These are phyloP conservation scores for Hylodesmum podocarpum DNA, from an alignment of 306 rosid genomes.

Conservation along the genomic window DNA sequence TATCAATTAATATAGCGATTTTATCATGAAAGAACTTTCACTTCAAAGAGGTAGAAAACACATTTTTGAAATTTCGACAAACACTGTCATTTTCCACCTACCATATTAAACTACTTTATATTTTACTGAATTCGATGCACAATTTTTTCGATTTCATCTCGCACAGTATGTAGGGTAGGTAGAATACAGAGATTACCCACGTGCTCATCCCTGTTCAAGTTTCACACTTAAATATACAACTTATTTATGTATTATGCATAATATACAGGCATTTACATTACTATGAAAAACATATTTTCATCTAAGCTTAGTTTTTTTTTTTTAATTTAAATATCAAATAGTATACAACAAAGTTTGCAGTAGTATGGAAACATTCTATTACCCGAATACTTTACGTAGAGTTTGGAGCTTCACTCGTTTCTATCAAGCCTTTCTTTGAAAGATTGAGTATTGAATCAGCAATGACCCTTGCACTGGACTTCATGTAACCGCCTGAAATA, in stretches of 20 bases:
- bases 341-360: constrained; percentile 1
- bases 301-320: neutral
- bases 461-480: constrained; percentile 81
- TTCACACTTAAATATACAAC: constrained; percentile 15
- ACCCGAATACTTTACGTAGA: constrained; percentile 1
- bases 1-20: neutral
- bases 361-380: constrained; percentile 1
- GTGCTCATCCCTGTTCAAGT: neutral
- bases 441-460: constrained; percentile 89
- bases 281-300: constrained; percentile 2
- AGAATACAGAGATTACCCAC: neutral
- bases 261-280: constrained; percentile 4
- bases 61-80: neutral
- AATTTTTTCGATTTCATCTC: neutral
- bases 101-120: neutral
- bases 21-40: neutral
- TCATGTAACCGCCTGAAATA: constrained; percentile 94
- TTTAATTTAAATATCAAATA: neutral
- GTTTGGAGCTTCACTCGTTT: constrained; percentile 34
- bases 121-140: neutral
- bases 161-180: neutral
- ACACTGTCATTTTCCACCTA: neutral
- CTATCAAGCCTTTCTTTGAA: constrained; percentile 62
- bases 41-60: neutral
- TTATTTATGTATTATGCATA: neutral